phyloP scores from a whole-genome alignment of 306 rosid species.

The Betula pendula region DNA sequence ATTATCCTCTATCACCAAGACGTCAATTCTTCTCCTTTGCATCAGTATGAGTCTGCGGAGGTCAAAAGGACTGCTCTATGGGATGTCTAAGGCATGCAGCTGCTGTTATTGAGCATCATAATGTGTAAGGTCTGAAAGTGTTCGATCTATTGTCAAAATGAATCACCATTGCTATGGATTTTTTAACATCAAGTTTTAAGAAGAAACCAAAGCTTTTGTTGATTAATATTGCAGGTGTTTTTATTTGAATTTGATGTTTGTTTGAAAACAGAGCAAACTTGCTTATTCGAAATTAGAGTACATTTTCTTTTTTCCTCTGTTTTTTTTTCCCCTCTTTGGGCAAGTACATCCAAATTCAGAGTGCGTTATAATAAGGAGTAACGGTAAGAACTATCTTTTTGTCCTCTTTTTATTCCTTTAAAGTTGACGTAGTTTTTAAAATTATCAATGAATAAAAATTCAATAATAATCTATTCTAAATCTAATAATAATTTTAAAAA shows the following conservation, averaged over 20 bases:
- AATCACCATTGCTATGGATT: too few relatives aligned
- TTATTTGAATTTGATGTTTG: not conserved
- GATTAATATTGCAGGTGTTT: not conserved
- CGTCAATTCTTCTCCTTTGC: constrained; percentile 52
- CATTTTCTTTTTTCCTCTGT: not conserved
- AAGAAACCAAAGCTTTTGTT: not conserved
- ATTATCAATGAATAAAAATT: too few relatives aligned
- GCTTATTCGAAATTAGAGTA: not conserved
- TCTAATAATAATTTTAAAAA: too few relatives aligned
- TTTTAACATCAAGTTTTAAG: not conserved
- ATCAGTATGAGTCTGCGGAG: constrained; percentile 19
- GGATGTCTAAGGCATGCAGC: too few relatives aligned
- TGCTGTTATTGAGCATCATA: not conserved
- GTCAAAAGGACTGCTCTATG: too few relatives aligned
- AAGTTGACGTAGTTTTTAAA: too few relatives aligned
- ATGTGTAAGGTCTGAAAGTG: not conserved
- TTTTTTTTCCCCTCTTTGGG: too few relatives aligned
- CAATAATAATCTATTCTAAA: too few relatives aligned
- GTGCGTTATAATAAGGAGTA: too few relatives aligned
- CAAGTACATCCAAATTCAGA: not conserved
- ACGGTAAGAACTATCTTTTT: too few relatives aligned
- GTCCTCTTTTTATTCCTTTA: too few relatives aligned
- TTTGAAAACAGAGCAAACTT: not conserved
- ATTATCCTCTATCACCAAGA: constrained; percentile 49
- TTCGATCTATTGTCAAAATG: not conserved